Evolutionary conservation across 202 grass and related monocot species (phyloP).

Genomic region (Setaria italica): DNA sequence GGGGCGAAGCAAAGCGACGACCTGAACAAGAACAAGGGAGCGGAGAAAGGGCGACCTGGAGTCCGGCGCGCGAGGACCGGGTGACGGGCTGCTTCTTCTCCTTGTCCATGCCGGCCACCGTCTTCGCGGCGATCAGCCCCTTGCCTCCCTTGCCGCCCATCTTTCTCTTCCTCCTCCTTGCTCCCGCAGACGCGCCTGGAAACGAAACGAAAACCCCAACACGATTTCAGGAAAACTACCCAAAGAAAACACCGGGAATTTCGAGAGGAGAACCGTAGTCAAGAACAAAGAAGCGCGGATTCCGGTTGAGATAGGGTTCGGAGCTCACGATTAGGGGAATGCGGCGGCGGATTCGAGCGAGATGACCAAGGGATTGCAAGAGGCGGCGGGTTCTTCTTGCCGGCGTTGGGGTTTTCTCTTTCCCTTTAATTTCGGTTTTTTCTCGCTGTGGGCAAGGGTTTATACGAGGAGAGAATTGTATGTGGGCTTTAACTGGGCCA

Average conservation of each 20-base stretch:
- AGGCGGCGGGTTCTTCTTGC: constrained; percentile 27
- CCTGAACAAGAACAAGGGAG: background rate
- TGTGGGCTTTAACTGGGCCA: background rate
- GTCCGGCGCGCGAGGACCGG: constrained; percentile 58
- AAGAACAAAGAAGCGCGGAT: background rate
- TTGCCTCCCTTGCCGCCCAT: constrained; percentile 85
- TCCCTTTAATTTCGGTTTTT: background rate
- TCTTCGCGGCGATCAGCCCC: constrained; percentile 63
- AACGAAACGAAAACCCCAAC: constrained; percentile 1
- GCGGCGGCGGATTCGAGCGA: constrained; percentile 13
- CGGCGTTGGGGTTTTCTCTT: constrained; percentile 11
- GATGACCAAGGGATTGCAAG: background rate
- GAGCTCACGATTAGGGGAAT: constrained; percentile 17
- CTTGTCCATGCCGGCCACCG: constrained; percentile 57
- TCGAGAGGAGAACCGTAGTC: too few relatives aligned
- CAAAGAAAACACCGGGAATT: background rate
- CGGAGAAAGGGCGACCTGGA: constrained; percentile 51
- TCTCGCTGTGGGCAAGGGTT: background rate
- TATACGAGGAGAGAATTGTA: background rate
- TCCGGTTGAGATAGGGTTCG: background rate
- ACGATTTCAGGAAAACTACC: background rate
- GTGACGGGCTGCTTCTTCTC: constrained; percentile 68
- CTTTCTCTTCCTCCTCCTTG: background rate
- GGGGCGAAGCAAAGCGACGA: background rate
- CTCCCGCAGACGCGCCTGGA: background rate